A percentile compares a stretch with the other conserved stretches of the same genome.
Conservation (phyloP, 805 yeast genomes). For the Yamadazyma tumulicola region DNA sequence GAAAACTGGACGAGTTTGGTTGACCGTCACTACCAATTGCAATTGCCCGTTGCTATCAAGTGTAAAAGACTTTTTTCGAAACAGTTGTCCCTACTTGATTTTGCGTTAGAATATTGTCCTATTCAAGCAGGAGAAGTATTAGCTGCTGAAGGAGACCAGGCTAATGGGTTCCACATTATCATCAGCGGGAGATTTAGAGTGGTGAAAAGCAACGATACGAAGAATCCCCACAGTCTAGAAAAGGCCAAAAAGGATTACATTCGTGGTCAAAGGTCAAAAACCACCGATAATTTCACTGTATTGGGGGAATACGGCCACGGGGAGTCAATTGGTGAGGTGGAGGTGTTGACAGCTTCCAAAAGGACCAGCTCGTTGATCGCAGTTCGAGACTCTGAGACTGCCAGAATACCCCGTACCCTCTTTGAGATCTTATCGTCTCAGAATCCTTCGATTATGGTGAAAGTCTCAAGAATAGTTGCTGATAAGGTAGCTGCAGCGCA, state of each 20-base stretch:
- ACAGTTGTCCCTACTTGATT: conserved; percentile 72
- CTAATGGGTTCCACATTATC: conserved; percentile 88
- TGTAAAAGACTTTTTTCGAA: conserved; percentile 65
- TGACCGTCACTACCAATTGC: conserved; percentile 74
- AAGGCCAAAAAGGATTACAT: too few relatives aligned
- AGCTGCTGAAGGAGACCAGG: conserved; percentile 78
- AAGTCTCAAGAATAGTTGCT: conserved; percentile 85
- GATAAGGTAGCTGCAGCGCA: conserved; percentile 33
- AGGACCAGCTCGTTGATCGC: conserved; percentile 73
- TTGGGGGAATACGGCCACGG: conserved; percentile 89
- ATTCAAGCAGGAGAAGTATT: conserved; percentile 80
- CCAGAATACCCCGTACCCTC: conserved; percentile 84
- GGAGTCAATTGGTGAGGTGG: conserved; percentile 91
- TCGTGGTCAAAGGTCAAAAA: not conserved
- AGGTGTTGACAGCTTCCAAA: conserved; percentile 77
- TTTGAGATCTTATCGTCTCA: conserved; percentile 81
- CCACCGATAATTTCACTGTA: conserved; percentile 28
- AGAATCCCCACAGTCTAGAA: too few relatives aligned
- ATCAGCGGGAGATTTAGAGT: conserved; percentile 85
- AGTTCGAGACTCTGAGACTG: conserved; percentile 89
- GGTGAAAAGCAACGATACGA: conserved; percentile 26
- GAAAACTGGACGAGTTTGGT: conserved; percentile 58
- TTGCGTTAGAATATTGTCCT: conserved; percentile 94
- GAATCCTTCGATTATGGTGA: conserved; percentile 87
- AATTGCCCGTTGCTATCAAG: conserved; percentile 72